phyloP scores from a whole-genome alignment of 768 basidiomycete genomes.

The Gloeostereum incarnatum region DNA sequence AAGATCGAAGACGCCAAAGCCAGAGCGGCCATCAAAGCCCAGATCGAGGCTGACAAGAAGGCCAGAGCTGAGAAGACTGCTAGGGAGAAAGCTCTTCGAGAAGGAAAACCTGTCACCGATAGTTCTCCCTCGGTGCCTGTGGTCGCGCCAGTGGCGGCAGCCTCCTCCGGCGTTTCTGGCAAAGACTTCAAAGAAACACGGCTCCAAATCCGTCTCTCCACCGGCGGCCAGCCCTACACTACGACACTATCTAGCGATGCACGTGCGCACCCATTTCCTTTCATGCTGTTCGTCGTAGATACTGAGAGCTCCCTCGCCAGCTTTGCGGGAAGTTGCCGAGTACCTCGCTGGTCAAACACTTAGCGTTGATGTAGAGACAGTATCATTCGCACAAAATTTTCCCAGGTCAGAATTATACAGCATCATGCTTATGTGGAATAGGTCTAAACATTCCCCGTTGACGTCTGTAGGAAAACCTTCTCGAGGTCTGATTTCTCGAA shows the following conservation, averaged over 20 bases:
- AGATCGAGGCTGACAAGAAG: conserved; percentile 91
- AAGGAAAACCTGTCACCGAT: conserved; percentile 48
- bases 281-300: not conserved
- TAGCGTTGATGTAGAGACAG: conserved; percentile 64
- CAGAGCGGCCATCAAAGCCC: conserved; percentile 79
- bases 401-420: conserved; percentile 53
- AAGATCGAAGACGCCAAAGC: conserved; percentile 87
- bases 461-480: conserved; percentile 62
- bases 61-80: conserved; percentile 83
- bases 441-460: no score
- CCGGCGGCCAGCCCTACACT: conserved; percentile 73
- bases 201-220: conserved; percentile 81
- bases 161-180: conserved; percentile 38
- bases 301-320: conserved; percentile 25
- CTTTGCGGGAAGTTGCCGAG: conserved; percentile 80
- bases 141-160: conserved; percentile 22
- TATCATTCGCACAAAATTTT: conserved; percentile 73
- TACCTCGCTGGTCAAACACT: conserved; percentile 72
- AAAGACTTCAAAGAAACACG: conserved; percentile 83
- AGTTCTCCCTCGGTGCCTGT: conserved; percentile 20
- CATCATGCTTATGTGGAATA: no score
- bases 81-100: conserved; percentile 84
- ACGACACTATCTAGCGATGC: conserved; percentile 75
- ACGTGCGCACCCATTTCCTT: conserved; percentile 36
- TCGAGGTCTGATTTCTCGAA: conserved; percentile 64